Evolutionary conservation across 2,329 filamentous ascomycete species (phyloP), one percentile per base, ranked within the genome.

Genomic region (Thelonectria discophora): DNA sequence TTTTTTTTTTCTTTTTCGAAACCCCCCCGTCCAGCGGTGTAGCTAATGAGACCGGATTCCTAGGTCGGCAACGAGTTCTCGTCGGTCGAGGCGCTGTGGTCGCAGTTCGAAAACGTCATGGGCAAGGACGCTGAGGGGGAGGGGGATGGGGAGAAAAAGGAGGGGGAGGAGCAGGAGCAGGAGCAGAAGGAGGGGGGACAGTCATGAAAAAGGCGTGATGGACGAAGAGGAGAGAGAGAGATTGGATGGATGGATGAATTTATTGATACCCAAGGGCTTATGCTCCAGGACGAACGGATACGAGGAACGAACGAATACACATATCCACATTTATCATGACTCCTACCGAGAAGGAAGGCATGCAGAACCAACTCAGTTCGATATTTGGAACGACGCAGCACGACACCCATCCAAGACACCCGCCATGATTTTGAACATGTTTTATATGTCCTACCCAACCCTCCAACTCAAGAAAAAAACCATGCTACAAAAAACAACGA

Each of bases 41-140:
- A 2, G 27, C 27, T 30, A 30, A 30, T 8, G 27, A 8, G 27
- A 30, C 8, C 4, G 27, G 27, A 30, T 30, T 10, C 27, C 8
- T 32, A 92, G 89, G 89, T 99, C 54, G 95, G 95, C 39, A 97
- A 97, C 78, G 95, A 99, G 74, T 97, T 99, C 79, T 90, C 91
- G n/a, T 94, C 93, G 4, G 95, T 99, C 45, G 95, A 99, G 77
- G 93, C 93, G 30, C 84, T 99, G 15, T 99, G 95, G 95, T 96
- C 92, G 40, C 93, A 97, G 73, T 98, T 99, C 74, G 95, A 99
- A 80, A 91, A 90, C 68, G 94, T 98, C 70, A 98, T 97, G 94
- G 92, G 87, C 9, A 92, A 90, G 72, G 85, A 90, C 58, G 80
- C 69, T 50, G 74, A 47, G 13, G 45, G 21, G 3, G 21, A 30